Evolutionary conservation across 176 grass and related monocot species (phyloP).

Genomic region (barley (Hordeum vulgare)): MorexV3_pseudomolecules_assembly NC_058523.1:518752171-518752670

Average conservation of each 20-base stretch:
- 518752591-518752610: slow-evolving; percentile 55
- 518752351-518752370: background rate
- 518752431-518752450: background rate
- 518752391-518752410: background rate
- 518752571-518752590: slow-evolving; percentile 49
- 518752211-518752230: background rate
- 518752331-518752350: slow-evolving; percentile 1
- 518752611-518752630: slow-evolving; percentile 50
- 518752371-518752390: background rate
- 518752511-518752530: slow-evolving; percentile 25
- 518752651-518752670: slow-evolving; percentile 8
- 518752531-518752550: slow-evolving; percentile 33
- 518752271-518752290: background rate
- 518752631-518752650: slow-evolving; percentile 62
- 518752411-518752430: background rate
- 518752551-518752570: background rate
- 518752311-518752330: slow-evolving; percentile 14
- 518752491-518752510: slow-evolving; percentile 38
- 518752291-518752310: slow-evolving; percentile 17
- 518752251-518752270: background rate
- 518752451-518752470: background rate
- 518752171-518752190: background rate
- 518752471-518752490: background rate
- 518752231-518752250: background rate
- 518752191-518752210: background rate